Evolutionary conservation across 2,329 filamentous ascomycete genomes (phyloP).

Genomic region (Aspergillus flavus): DNA sequence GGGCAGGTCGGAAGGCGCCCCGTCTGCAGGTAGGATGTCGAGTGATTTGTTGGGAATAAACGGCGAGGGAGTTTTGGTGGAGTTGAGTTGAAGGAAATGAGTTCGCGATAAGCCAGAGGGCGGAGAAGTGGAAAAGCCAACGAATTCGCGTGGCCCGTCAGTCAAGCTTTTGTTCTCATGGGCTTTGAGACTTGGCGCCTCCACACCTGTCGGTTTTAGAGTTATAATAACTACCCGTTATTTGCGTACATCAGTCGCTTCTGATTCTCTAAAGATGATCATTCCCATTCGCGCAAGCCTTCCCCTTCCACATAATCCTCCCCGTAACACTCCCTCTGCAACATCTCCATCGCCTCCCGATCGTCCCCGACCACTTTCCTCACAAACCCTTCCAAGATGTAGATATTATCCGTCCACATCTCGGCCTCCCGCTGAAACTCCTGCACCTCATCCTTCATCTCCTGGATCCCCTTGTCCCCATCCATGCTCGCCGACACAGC

Average conservation of each 20-base stretch:
- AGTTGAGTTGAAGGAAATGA: not conserved
- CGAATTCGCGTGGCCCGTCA: slow-evolving; percentile 27
- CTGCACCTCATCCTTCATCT: slow-evolving; percentile 37
- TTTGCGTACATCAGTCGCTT: not conserved
- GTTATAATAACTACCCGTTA: slow-evolving; percentile 2
- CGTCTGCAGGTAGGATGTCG: not conserved
- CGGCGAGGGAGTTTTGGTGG: not conserved
- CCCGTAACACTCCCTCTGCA: slow-evolving; percentile 54
- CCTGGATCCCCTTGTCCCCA: slow-evolving; percentile 33
- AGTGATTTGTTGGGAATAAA: not conserved
- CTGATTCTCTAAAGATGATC: no score
- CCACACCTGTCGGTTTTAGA: slow-evolving; percentile 9
- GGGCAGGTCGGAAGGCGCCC: not conserved
- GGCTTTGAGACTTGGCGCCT: slow-evolving; percentile 23
- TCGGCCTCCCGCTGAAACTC: slow-evolving; percentile 28
- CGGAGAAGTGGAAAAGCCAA: slow-evolving; percentile 25
- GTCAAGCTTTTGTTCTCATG: slow-evolving; percentile 39
- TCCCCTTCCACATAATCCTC: slow-evolving; percentile 59
- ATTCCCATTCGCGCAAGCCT: slow-evolving; percentile 47
- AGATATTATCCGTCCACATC: slow-evolving; percentile 50
- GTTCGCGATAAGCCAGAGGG: slow-evolving; percentile 30
- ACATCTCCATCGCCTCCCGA: slow-evolving; percentile 44
- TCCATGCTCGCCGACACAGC: slow-evolving; percentile 29
- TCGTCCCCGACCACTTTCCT: slow-evolving; percentile 44
- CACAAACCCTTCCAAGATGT: slow-evolving; percentile 46